Conservation (phyloP, 1,284 basidiomycete genomes). For the Blastosporella zonata region DNA sequence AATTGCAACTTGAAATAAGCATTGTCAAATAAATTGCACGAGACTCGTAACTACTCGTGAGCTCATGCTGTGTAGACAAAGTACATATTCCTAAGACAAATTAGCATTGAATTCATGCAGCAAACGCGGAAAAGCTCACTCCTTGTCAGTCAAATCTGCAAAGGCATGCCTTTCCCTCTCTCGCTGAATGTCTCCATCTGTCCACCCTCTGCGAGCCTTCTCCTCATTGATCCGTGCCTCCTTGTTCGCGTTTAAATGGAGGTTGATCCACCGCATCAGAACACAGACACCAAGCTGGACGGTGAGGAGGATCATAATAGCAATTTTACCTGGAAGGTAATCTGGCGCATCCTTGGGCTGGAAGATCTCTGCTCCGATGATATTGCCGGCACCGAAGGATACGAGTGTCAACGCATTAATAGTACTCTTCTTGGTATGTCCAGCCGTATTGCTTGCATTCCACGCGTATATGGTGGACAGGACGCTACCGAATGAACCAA, state of each 20-base stretch:
- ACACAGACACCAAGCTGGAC: constrained; percentile 49
- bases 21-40: too few species aligned
- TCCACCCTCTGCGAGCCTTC: constrained; percentile 51
- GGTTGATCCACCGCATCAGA: constrained; percentile 48
- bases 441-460: constrained; percentile 64
- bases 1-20: too few species aligned
- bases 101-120: neutral
- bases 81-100: constrained; percentile 35
- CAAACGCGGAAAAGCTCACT: constrained; percentile 34
- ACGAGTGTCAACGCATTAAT: constrained; percentile 61
- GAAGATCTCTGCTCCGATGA: constrained; percentile 61
- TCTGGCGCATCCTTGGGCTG: constrained; percentile 59
- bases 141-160: constrained; percentile 60
- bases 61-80: constrained; percentile 46
- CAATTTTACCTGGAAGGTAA: constrained; percentile 62
- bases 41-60: too few species aligned
- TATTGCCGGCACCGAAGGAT: constrained; percentile 57
- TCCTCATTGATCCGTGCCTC: constrained; percentile 37
- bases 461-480: constrained; percentile 63
- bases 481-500: constrained; percentile 57
- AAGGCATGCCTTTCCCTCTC: constrained; percentile 62
- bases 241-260: constrained; percentile 55
- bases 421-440: constrained; percentile 68
- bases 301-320: constrained; percentile 58
- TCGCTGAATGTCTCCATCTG: constrained; percentile 50